These are phyloP conservation scores for Phellinidium pouzarii DNA, from an alignment of 1,284 basidiomycete genomes.

Conservation along the genomic window DNA sequence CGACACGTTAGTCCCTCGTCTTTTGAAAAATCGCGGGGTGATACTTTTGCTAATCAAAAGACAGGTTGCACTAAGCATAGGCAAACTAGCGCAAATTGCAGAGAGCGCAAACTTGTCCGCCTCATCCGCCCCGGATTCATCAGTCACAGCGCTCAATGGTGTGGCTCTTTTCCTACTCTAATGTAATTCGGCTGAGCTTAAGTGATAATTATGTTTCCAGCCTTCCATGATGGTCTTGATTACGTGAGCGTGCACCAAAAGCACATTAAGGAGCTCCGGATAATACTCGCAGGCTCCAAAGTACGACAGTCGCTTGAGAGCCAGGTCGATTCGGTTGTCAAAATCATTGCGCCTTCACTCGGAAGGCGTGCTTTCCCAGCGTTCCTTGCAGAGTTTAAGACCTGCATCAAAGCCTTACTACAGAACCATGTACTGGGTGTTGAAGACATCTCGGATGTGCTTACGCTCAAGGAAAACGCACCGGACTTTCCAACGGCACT, in stretches of 20 bases:
- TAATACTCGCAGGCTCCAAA: conserved; percentile 39
- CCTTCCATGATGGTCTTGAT: conserved; percentile 68
- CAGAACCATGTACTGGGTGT: conserved; percentile 61
- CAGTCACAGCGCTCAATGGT: conserved; percentile 45
- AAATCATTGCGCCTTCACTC: conserved; percentile 46
- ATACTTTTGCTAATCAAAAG: conserved; percentile 10
- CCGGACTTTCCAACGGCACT: conserved; percentile 57
- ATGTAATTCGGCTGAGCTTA: not conserved
- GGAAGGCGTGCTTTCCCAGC: conserved; percentile 36
- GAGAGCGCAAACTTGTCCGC: conserved; percentile 40
- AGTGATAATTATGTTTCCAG: conserved; percentile 29
- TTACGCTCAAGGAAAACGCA: conserved; percentile 66
- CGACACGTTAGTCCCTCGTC: conserved; percentile 55
- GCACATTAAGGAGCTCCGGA: conserved; percentile 52
- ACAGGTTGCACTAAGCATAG: conserved; percentile 86
- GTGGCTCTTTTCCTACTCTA: conserved; percentile 16
- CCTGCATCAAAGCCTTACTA: conserved; percentile 54
- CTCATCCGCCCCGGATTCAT: not conserved
- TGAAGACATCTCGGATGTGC: conserved; percentile 64
- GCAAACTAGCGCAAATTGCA: conserved; percentile 82
- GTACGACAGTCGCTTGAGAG: conserved; percentile 58
- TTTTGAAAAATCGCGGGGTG: not conserved
- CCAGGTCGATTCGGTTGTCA: conserved; percentile 57
- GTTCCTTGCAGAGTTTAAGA: conserved; percentile 54
- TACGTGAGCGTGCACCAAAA: conserved; percentile 69